phyloP scores from a whole-genome alignment of 1,284 basidiomycete species.

The Rhodotorula sp. region DNA sequence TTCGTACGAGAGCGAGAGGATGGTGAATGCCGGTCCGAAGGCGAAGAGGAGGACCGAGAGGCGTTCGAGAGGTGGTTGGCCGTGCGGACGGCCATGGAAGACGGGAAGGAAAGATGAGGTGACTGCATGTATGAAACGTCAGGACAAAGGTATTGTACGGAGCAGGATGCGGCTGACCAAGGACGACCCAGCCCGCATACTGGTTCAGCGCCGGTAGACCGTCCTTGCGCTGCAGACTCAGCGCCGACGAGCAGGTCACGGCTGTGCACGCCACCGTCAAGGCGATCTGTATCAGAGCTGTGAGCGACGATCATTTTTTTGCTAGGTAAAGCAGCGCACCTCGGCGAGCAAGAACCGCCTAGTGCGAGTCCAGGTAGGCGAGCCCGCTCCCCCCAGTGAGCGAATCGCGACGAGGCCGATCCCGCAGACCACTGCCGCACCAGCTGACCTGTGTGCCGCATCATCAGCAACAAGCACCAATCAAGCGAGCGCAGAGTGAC shows the following conservation, averaged over 20 bases:
- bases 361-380: slow-evolving; percentile 12
- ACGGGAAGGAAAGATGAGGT: slow-evolving; percentile 12
- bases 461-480: neutral
- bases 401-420: slow-evolving; percentile 38
- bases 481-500: slow-evolving; percentile 47
- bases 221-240: slow-evolving; percentile 62
- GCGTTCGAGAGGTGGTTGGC: slow-evolving; percentile 46
- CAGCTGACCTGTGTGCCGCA: slow-evolving; percentile 40
- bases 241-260: slow-evolving; percentile 61
- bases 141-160: slow-evolving; percentile 43
- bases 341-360: slow-evolving; percentile 13
- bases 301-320: neutral
- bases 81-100: slow-evolving; percentile 19
- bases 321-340: neutral
- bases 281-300: slow-evolving; percentile 39
- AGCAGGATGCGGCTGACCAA: slow-evolving; percentile 59
- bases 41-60: slow-evolving; percentile 54
- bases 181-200: slow-evolving; percentile 63
- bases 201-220: slow-evolving; percentile 69
- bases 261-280: slow-evolving; percentile 57
- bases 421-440: slow-evolving; percentile 46
- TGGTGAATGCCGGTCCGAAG: slow-evolving; percentile 72
- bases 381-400: neutral
- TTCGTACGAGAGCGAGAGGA: slow-evolving; percentile 79
- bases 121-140: neutral